Evolutionary conservation across 768 basidiomycete species (phyloP), one percentile per base, ranked within the genome.

Genomic region (Leccinum arenicola): DNA sequence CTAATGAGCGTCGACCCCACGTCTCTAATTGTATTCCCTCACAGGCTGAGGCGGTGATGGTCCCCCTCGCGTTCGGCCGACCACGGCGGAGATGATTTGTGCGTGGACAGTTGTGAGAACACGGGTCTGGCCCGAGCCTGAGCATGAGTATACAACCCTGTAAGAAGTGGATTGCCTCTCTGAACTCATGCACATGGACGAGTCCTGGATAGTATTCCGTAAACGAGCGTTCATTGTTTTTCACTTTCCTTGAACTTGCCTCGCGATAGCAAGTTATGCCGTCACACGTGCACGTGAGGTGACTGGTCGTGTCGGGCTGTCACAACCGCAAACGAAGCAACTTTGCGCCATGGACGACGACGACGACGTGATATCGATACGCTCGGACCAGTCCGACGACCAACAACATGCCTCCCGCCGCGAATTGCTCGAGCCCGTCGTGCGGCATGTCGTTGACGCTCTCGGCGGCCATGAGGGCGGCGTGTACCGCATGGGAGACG

Each of bases 401-500:
- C 70, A 75, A 23, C 72, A 73, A 8, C 45, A 73, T 63, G 56
- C 57, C 1, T 70, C 83, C 54, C 73, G 82, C 52, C 82, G 87
- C 54, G 72, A 78, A 4, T 75, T 89, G 23, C 78, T 93, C 31
- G 80, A 81, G 53, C 88, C 89, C 2, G 78, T 89, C 33, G 83
- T 94, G 51, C 82, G 79, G 43, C 82, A 83, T 62, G 90, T 93
- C 35, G 86, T 94, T 27, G 86, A 88, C 65, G 92, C 92, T 2
- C 78, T 94, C 0, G 92, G 92, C 45, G 92, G 92, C 1, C 76
- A 81, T 63, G 89, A 93, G 73, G 80, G 72, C 6, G 82, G 79
- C 21, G 73, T 68, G 5, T 94, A 94, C 73, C 78, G 86, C 47
- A 82, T 93, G 68, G 92, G 92, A 47, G 92, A 94, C 76, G 85